Conservation (phyloP, 176 grass and related monocot species). For the Chrysopogon serrulatus region DNA sequence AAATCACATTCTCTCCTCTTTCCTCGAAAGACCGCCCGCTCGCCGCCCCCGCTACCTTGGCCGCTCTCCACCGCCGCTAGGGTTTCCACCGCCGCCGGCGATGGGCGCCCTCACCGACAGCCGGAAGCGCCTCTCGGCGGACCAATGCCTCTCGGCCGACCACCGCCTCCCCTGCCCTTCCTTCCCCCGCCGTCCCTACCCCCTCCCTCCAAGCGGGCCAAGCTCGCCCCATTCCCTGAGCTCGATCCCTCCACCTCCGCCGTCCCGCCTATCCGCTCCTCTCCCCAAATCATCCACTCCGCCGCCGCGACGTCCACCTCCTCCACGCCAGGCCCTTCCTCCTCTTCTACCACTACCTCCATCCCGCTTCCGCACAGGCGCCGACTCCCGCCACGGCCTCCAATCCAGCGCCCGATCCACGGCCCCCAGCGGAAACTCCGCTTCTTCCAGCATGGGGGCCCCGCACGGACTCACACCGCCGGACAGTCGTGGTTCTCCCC, state of each 20-base stretch:
- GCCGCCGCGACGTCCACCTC: neutral
- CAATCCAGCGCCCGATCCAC: conserved; percentile 31
- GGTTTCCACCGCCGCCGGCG: conserved; percentile 37
- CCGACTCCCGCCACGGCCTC: conserved; percentile 23
- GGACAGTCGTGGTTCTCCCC: neutral
- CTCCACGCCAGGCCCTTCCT: neutral
- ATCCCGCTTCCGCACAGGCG: neutral
- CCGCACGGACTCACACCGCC: neutral
- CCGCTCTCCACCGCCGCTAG: conserved; percentile 28
- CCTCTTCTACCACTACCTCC: neutral
- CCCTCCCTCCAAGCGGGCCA: conserved; percentile 20
- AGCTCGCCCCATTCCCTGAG: neutral
- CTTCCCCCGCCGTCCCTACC: neutral
- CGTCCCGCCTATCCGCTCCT: neutral
- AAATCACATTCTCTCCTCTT: neutral
- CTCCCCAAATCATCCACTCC: neutral
- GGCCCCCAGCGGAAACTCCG: conserved; percentile 38
- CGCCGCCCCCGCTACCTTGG: neutral
- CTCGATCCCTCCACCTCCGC: neutral
- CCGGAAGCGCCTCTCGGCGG: conserved; percentile 65
- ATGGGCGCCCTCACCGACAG: conserved; percentile 81
- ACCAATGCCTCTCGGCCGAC: conserved; percentile 41
- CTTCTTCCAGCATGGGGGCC: conserved; percentile 35
- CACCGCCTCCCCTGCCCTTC: conserved; percentile 23
- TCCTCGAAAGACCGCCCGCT: neutral